Base-by-base conservation (phyloP, 129 eudicot genomes). In the Chrysanthemum seticuspe region DNA sequence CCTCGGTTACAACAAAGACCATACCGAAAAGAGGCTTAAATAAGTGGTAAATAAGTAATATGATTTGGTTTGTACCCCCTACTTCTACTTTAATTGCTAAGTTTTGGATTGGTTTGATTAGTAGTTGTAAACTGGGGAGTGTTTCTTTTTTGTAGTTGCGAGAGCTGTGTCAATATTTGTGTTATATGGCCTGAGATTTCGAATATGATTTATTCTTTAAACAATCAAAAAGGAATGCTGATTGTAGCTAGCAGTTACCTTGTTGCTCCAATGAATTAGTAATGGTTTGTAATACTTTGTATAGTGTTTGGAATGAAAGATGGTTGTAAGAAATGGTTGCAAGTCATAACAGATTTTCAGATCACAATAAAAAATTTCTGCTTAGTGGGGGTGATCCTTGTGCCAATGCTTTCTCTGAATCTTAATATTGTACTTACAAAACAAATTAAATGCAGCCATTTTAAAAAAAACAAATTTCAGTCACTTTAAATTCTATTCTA, bases 11-110 rank as follows among this genome's bases (percentile, higher is more conserved):
- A 68, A 50, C 74, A 74, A 60, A 81, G 52, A 65, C 13, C 14
- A 58, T 81, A 79, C 65, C 5, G 77, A 80, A 75, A 68, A 49
- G 58, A 83, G 65, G 72, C 47, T 56, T 18, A 79, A 83, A 80
- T 81, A 65, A 76, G 75, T 49, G 9, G 58, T 65, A 57, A 57
- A 50, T 71, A 74, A 27, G 49, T 19, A 65, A 44, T 15, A 50
- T 27, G 62, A 31, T 11, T 51, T 12, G 13, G 29, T 72, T 73
- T 5, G 67, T n/a, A 61, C 18, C 50, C 29, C 15, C 60, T 69
- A 13, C 16, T 25, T 40, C 12, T 45, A 3, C 21, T 15, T 16
- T n/a, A 40, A 14, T 13, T 47, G 56, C 21, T 67, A 25, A 47
- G 15, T 48, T 14, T 27, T 53, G 34, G 72, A 54, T 73, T 62